These are phyloP conservation scores for Saccharomyces hybrid DNA, from an alignment of 1,139 yeast genomes.

Conservation along the genomic window DNA sequence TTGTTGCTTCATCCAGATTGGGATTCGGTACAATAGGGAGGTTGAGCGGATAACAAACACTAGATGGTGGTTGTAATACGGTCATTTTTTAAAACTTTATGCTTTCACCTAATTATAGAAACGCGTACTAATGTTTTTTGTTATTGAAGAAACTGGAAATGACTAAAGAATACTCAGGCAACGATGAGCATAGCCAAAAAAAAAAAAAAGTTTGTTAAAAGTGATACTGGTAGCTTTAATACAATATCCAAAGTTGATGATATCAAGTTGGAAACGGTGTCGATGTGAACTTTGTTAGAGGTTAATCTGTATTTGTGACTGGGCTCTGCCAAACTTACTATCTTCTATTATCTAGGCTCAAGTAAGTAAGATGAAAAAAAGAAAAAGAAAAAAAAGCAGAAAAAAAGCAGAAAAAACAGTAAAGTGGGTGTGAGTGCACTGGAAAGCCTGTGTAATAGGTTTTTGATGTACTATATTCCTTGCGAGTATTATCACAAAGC, in stretches of 20 bases:
- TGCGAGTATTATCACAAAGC: not conserved
- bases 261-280: not conserved
- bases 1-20: slow-evolving; percentile 15
- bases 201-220: not conserved
- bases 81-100: slow-evolving; percentile 24
- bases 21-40: slow-evolving; percentile 20
- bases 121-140: not conserved
- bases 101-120: not conserved
- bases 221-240: slow-evolving; percentile 1
- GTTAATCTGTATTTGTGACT: not conserved
- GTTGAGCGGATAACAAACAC: slow-evolving; percentile 27
- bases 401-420: not conserved
- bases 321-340: not conserved
- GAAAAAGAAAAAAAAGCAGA: not conserved
- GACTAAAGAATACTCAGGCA: not conserved
- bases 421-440: not conserved
- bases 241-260: slow-evolving; percentile 1
- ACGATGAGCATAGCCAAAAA: slow-evolving; percentile 2
- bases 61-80: slow-evolving; percentile 33
- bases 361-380: not conserved
- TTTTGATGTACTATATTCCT: not conserved
- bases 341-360: not conserved
- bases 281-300: not conserved
- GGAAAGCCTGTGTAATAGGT: not conserved
- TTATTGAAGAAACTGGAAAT: not conserved